A percentile compares a stretch with the other conserved stretches of the same genome.
These are phyloP conservation scores for Jackrogersella multiformis DNA, from an alignment of 495 filamentous ascomycete species.

Conservation along the genomic window DNA sequence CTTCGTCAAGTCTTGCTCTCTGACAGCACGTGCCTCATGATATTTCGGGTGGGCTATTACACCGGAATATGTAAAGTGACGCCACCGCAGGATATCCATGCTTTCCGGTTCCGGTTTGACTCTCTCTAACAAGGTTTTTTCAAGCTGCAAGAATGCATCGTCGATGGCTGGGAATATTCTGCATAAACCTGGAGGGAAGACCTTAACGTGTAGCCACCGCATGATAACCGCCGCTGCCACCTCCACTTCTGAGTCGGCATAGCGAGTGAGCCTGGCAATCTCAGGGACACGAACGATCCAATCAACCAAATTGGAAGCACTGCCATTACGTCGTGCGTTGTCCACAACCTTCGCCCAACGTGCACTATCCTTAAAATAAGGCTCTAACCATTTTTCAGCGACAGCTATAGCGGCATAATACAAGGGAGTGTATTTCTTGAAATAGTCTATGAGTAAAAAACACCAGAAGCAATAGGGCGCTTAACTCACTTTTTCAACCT, in stretches of 20 bases:
- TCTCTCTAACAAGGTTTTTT: not conserved
- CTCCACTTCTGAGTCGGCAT: not conserved
- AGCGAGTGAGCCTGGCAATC: not conserved
- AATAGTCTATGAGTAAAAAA: too few species aligned
- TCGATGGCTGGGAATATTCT: not conserved
- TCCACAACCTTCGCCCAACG: not conserved
- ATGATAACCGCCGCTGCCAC: not conserved
- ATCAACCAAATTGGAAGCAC: not conserved
- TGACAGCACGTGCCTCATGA: not conserved
- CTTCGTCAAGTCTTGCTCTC: not conserved
- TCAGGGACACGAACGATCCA: constrained; percentile 6
- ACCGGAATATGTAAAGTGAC: not conserved
- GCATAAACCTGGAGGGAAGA: not conserved
- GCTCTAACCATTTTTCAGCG: not conserved
- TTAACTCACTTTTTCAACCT: too few species aligned
- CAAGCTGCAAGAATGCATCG: too few species aligned
- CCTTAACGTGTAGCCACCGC: not conserved
- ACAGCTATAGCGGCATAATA: too few species aligned
- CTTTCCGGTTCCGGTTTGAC: not conserved
- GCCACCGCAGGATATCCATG: not conserved
- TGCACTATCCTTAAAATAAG: not conserved
- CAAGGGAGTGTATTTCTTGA: too few species aligned
- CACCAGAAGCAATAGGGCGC: too few species aligned
- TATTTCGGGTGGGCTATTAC: not conserved
- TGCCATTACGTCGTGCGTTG: not conserved